A percentile compares a stretch with the other conserved stretches of the same genome.
phyloP scores from a whole-genome alignment of 352 stramenopile genomes.

The Globisporangium paddicum region DNA sequence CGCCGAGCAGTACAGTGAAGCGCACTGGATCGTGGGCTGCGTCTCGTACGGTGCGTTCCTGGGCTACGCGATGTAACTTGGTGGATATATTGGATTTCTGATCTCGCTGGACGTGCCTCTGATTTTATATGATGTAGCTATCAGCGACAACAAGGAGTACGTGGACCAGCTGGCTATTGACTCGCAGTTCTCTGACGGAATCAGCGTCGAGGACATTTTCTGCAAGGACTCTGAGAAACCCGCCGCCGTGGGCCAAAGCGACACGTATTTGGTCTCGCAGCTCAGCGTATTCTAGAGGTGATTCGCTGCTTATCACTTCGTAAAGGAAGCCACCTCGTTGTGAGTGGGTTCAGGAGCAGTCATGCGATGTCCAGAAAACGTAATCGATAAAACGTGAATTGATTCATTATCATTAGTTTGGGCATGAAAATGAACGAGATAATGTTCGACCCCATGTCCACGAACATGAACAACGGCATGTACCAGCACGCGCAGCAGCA shows the following conservation, averaged over 20 bases:
- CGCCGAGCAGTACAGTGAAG: constrained; percentile 42
- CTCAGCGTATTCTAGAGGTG: constrained; percentile 8
- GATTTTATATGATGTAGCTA: constrained; percentile 30
- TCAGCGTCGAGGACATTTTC: constrained; percentile 63
- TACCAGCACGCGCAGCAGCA: constrained; percentile 49
- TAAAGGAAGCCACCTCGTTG: too few species aligned
- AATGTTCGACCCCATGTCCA: constrained; percentile 63
- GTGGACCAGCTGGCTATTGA: constrained; percentile 71
- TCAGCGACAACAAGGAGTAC: constrained; percentile 82
- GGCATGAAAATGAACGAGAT: constrained; percentile 82
- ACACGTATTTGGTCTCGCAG: constrained; percentile 13
- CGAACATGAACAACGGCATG: constrained; percentile 55
- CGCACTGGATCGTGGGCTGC: constrained; percentile 66
- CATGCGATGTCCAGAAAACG: too few species aligned
- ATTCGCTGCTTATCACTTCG: too few species aligned
- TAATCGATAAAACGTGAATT: too few species aligned
- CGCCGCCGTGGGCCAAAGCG: neutral
- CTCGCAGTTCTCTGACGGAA: constrained; percentile 58
- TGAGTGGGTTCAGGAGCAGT: too few species aligned
- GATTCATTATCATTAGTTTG: too few species aligned
- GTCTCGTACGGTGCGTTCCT: constrained; percentile 56
- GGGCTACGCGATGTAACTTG: too few species aligned
- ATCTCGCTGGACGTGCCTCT: neutral
- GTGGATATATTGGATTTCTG: too few species aligned
- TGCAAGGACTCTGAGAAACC: constrained; percentile 16